Percentiles rank a stretch among this genome's conserved stretches.
Conservation (phyloP, 2,329 filamentous ascomycete genomes). For the Byssoonygena ceratinophila region DNA sequence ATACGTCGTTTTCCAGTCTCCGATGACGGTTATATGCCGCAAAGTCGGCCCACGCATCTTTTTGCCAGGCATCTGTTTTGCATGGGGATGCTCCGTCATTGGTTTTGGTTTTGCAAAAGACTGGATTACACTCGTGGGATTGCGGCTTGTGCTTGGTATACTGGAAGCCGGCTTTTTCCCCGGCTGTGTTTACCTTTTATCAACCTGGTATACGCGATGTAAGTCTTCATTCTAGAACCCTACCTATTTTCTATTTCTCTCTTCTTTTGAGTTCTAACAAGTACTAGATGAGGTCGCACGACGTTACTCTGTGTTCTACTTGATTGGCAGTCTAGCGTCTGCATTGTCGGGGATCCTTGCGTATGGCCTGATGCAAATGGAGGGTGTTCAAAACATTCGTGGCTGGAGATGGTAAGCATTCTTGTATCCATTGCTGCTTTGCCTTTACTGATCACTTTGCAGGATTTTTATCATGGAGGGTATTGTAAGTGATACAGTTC, state of each 20-base stretch:
- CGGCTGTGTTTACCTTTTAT: conserved; percentile 55
- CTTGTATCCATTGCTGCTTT: not conserved
- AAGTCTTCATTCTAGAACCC: conserved; percentile 24
- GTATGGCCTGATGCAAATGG: conserved; percentile 27
- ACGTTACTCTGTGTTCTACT: conserved; percentile 37
- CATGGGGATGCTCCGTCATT: conserved; percentile 20
- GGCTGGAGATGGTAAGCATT: conserved; percentile 22
- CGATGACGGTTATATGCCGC: conserved; percentile 58
- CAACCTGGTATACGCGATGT: conserved; percentile 59
- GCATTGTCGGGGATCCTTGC: conserved; percentile 35
- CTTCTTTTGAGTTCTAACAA: not conserved
- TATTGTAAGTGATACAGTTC: conserved; percentile 10
- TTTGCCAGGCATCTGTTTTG: conserved; percentile 21
- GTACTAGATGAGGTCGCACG: conserved; percentile 26
- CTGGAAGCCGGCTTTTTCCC: conserved; percentile 58
- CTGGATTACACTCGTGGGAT: conserved; percentile 44
- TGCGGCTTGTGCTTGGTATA: conserved; percentile 51
- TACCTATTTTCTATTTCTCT: not conserved
- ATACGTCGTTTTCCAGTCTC: conserved; percentile 61
- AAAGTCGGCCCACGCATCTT: conserved; percentile 45
- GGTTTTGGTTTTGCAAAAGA: conserved; percentile 52
- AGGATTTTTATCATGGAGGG: conserved; percentile 17
- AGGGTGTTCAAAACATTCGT: conserved; percentile 19
- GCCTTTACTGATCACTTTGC: not conserved
- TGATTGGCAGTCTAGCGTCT: conserved; percentile 35